Evolutionary conservation across 2,329 filamentous ascomycete species (phyloP), one percentile per base, ranked within the genome.

Genomic region (Phaeosphaeriaceae sp.): DNA sequence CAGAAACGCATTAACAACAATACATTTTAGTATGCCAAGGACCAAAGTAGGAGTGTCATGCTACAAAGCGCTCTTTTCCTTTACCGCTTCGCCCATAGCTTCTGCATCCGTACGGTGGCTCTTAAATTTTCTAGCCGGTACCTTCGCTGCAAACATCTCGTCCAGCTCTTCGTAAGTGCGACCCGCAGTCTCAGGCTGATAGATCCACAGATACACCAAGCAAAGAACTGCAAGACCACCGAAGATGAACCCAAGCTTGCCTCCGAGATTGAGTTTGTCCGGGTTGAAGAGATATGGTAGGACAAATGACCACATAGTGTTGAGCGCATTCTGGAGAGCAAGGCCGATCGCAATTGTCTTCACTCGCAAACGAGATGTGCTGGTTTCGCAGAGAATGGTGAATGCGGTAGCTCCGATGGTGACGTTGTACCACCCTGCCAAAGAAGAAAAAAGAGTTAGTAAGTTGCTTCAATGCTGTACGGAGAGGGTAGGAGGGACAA

Each of bases 361-460:
- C 79, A 93, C 91, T 72, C 93, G 90, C 27, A 96, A 83, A 2
- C 92, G 86, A 15, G 91, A 87, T 0, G 91, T 92, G 0, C 91
- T 91, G 31, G 96, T 78, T 75, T 96, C 92, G 2, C 90, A 86
- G 2, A 96, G 91, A 10, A 96, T 85, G 0, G 91, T 93, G 79
- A 94, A 96, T 74, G 90, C 92, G 5, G 96, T 91, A 0, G 92
- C 93, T 27, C 92, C 92, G 46, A 96, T 91, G 0, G 91, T 90
- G 42, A 93, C 82, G 73, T 96, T 91, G 78, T 96, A 96, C 73
- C 89, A 87, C 48, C n/a, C n/a, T n/a, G n/a, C n/a, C n/a, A n/a
- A n/a, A n/a, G n/a, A n/a, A n/a, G n/a, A n/a, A n/a, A n/a, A n/a
- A n/a, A n/a, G n/a, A n/a, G n/a, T n/a, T n/a, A n/a, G n/a, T n/a